Evolutionary conservation across 148 eudicot genomes (phyloP).

Genomic region (Vaccinium vitisidaea): DNA sequence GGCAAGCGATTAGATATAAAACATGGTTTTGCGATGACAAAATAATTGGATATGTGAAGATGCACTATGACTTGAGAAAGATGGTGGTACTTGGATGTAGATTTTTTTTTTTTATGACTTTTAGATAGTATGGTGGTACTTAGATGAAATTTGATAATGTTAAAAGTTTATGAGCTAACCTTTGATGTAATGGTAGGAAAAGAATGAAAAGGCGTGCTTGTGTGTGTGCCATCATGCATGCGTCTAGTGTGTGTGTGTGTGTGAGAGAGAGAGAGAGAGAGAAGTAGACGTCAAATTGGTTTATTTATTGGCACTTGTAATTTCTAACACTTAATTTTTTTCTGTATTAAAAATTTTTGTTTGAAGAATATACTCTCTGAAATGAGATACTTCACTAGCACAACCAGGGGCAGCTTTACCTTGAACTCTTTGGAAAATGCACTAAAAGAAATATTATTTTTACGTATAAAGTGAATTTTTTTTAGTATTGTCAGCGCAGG

Average conservation of each 20-base stretch:
- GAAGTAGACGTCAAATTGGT: background rate
- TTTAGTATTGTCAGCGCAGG: too few relatives aligned
- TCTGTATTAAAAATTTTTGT: background rate
- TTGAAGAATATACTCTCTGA: background rate
- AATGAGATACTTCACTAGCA: slow-evolving; percentile 56
- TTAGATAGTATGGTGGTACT: background rate
- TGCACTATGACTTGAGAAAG: background rate
- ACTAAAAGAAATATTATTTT: too few relatives aligned
- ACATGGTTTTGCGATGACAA: background rate
- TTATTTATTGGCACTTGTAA: background rate
- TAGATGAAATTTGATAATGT: background rate
- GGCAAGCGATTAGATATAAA: background rate
- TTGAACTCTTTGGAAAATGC: too few relatives aligned
- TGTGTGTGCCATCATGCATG: background rate
- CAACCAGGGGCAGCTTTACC: slow-evolving; percentile 7
- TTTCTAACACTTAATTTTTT: background rate
- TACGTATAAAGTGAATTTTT: too few relatives aligned
- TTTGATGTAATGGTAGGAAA: background rate
- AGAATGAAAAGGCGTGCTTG: background rate
- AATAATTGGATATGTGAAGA: background rate
- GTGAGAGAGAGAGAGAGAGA: slow-evolving; percentile 4
- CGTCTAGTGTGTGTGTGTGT: too few relatives aligned
- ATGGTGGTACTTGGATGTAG: background rate
- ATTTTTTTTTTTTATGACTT: background rate
- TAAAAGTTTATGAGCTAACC: background rate